phyloP scores from a whole-genome alignment of 768 basidiomycete species.

The Trametes punicea region DNA sequence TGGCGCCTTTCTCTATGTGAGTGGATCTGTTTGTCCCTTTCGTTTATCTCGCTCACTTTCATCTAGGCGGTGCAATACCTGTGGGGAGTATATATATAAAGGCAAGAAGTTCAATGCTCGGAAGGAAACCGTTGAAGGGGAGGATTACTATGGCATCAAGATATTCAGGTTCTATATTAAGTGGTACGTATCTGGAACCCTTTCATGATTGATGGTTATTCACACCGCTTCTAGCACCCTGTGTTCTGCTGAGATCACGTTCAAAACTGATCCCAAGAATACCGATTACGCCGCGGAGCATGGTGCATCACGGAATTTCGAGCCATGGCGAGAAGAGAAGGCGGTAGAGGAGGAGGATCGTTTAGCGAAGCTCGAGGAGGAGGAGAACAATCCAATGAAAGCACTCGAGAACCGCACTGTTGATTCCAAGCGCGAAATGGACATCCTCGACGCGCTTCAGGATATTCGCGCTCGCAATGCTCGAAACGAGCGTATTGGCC shows the following conservation, averaged over 20 bases:
- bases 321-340: conserved; percentile 89
- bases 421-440: conserved; percentile 97
- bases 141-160: conserved; percentile 98
- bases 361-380: conserved; percentile 81
- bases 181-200: conserved; percentile 48
- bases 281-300: conserved; percentile 93
- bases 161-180: conserved; percentile 93
- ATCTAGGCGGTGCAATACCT: conserved; percentile 84
- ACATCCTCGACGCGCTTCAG: conserved; percentile 92
- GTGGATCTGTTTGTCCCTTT: conserved; percentile 22
- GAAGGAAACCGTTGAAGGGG: conserved; percentile 96
- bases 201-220: conserved; percentile 27
- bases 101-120: conserved; percentile 99
- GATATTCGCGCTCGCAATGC: conserved; percentile 87
- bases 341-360: conserved; percentile 80
- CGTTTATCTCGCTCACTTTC: background rate
- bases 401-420: conserved; percentile 88
- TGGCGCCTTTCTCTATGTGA: conserved; percentile 99
- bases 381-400: conserved; percentile 97
- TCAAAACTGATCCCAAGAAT: conserved; percentile 99
- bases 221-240: conserved; percentile 55
- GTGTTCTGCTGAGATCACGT: conserved; percentile 97
- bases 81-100: conserved; percentile 98
- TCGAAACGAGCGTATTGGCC: conserved; percentile 82
- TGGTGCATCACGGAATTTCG: conserved; percentile 96